These are phyloP conservation scores for Trichoderma koningii DNA, from an alignment of 2,329 filamentous ascomycete genomes.

Conservation along the genomic window DNA sequence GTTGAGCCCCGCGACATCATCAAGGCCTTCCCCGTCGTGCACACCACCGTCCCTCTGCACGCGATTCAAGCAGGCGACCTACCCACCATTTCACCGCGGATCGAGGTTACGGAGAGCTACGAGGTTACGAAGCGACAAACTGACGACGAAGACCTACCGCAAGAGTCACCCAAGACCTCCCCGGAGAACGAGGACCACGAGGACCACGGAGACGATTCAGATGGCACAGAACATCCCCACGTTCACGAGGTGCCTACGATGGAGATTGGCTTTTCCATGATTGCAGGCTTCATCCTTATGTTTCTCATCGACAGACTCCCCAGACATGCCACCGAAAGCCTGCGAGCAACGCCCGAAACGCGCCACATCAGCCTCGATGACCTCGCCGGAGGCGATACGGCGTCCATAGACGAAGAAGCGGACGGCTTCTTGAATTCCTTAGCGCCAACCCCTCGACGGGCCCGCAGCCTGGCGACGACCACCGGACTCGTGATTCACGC, in stretches of 20 bases:
- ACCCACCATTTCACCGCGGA: constrained; percentile 4
- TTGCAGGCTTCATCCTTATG: constrained; percentile 92
- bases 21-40: constrained; percentile 32
- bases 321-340: constrained; percentile 66
- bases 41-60: constrained; percentile 13
- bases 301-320: constrained; percentile 90
- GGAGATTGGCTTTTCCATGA: constrained; percentile 83
- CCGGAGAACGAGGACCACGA: constrained; percentile 21
- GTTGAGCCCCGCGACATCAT: constrained; percentile 34
- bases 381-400: constrained; percentile 60
- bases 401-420: constrained; percentile 56
- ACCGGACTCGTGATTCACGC: constrained; percentile 95
- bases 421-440: constrained; percentile 62
- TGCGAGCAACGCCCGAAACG: constrained; percentile 66
- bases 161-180: constrained; percentile 10
- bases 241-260: constrained; percentile 59
- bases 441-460: constrained; percentile 58
- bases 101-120: constrained; percentile 12
- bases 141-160: constrained; percentile 25
- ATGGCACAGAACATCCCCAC: constrained; percentile 31
- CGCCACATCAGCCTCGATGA: constrained; percentile 89
- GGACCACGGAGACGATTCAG: constrained; percentile 40
- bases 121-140: neutral
- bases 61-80: neutral
- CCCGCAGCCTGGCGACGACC: constrained; percentile 76